phyloP scores from a whole-genome alignment of 192 early-diverging fungal genomes.

The Coemansia sp. region DNA sequence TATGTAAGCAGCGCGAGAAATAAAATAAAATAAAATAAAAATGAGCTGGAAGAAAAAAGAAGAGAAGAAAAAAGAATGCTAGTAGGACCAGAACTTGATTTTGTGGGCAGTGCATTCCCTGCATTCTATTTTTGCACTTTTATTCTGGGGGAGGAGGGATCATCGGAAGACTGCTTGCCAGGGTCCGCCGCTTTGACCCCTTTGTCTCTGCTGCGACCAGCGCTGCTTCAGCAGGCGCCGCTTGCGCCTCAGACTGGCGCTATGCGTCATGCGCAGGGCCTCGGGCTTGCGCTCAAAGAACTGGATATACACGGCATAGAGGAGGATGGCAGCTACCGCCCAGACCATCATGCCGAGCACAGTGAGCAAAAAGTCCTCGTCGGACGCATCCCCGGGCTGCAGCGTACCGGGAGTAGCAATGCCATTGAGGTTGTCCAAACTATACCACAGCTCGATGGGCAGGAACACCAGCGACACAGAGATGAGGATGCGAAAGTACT shows the following conservation, averaged over 20 bases:
- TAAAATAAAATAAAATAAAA: not conserved
- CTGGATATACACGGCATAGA: constrained; percentile 36
- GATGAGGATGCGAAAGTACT: constrained; percentile 46
- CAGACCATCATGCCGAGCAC: constrained; percentile 45
- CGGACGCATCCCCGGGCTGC: constrained; percentile 17
- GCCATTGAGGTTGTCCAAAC: constrained; percentile 42
- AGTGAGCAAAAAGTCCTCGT: constrained; percentile 44
- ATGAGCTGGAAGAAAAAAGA: not conserved
- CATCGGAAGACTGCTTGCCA: not conserved
- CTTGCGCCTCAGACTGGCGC: constrained; percentile 6
- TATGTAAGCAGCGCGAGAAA: not conserved
- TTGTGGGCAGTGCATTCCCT: not conserved
- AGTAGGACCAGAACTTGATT: not conserved
- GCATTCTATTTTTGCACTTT: not conserved
- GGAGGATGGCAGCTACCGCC: constrained; percentile 24
- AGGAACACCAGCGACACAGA: constrained; percentile 43
- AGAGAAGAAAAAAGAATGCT: constrained; percentile 2
- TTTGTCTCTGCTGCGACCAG: not conserved
- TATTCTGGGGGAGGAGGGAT: too few species aligned
- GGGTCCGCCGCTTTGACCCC: not conserved
- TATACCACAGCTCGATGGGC: constrained; percentile 51
- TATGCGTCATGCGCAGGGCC: constrained; percentile 12
- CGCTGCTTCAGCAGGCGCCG: constrained; percentile 6
- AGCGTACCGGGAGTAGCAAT: constrained; percentile 46
- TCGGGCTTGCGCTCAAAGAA: constrained; percentile 45